Evolutionary conservation across 2,329 filamentous ascomycete species (phyloP), one percentile per base, ranked within the genome.

Genomic region (Xylogone sp.): DNA sequence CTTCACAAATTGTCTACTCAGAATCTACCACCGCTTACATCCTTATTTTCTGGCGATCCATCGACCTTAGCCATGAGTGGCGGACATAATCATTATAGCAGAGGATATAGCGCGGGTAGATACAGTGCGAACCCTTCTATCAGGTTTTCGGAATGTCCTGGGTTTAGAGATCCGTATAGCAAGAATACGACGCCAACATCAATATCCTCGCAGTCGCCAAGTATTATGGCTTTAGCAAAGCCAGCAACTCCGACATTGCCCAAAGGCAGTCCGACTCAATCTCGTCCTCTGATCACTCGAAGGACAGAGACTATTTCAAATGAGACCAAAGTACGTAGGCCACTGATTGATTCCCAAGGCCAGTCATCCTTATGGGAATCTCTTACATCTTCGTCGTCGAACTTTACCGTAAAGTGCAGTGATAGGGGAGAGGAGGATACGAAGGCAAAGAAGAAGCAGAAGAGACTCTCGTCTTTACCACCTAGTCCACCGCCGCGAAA

Each of bases 161-260:
- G 81, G 1, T 82, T 85, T 12, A 27, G 24, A 27, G 81, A 84
- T 2, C 72, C 82, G 3, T 91, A 90, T 67, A 91, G 87, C 63
- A 79, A 87, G 56, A 86, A 88, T 53, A 90, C 87, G 1, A 91
- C 88, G 3, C 88, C 88, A 6, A 90, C 87, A 3, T 91, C 88
- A 10, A 84, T 88, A 56, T 87, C 84, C 7, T 91, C 87, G 1
- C 85, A 87, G 60, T 91, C 87, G 16, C 86, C 88, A 3, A 78
- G 81, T 2, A 68, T 86, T 3, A 69, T 82, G 66, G 55, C 75
- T 70, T 55, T 74, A 65, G 58, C 75, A 13, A 65, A 63, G 29
- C 43, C 55, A 20, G 59, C 67, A 21, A 69, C 72, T 46, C 66
- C 73, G n/a, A 76, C 76, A 45, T 46, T 63, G 45, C 76, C 76